phyloP scores from a whole-genome alignment of 2,329 filamentous ascomycete species.

The Verticillium zaregamsianum region DNA sequence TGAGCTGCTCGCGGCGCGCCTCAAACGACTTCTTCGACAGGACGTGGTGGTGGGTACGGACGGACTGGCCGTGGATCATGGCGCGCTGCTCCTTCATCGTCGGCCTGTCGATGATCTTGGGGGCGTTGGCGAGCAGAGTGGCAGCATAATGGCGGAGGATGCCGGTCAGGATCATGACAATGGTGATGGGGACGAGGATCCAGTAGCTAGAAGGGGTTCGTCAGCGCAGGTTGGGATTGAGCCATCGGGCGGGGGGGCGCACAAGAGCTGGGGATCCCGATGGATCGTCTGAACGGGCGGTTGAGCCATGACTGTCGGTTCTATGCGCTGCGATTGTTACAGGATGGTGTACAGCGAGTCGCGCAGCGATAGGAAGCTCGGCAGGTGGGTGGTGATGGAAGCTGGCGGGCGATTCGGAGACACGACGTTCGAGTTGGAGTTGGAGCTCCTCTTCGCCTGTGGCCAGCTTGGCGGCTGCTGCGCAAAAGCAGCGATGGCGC shows the following conservation, averaged over 20 bases:
- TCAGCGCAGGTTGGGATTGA: constrained; percentile 17
- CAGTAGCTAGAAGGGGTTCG: constrained; percentile 69
- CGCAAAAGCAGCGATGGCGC: neutral
- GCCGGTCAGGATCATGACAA: constrained; percentile 97
- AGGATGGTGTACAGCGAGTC: neutral
- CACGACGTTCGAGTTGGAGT: neutral
- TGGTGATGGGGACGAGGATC: constrained; percentile 95
- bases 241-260: constrained; percentile 32
- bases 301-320: constrained; percentile 63
- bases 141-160: constrained; percentile 94
- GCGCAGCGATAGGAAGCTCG: neutral
- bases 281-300: constrained; percentile 91
- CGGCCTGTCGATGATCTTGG: constrained; percentile 74
- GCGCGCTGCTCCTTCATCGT: constrained; percentile 82
- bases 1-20: constrained; percentile 73
- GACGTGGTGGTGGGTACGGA: constrained; percentile 77
- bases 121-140: constrained; percentile 79
- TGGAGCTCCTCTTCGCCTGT: neutral
- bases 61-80: constrained; percentile 76
- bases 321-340: neutral
- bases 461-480: neutral
- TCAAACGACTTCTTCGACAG: constrained; percentile 77
- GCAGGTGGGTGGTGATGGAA: constrained; percentile 1
- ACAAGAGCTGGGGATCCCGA: constrained; percentile 98
- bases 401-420: neutral